Conservation (phyloP, 768 basidiomycete genomes). For the Leccinellum rugosiceps region DNA sequence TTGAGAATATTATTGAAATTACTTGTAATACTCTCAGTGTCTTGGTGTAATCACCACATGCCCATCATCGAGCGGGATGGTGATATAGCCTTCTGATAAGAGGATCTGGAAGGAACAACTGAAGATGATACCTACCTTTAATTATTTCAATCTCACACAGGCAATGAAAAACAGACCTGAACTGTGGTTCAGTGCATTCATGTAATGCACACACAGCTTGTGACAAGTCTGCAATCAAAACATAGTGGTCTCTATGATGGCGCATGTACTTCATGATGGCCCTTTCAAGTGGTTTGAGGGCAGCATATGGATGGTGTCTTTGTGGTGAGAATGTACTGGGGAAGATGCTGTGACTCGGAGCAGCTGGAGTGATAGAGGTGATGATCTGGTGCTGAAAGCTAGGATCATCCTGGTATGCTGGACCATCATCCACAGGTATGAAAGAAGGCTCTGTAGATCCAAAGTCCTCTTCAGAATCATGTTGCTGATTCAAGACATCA, state of each 20-base stretch:
- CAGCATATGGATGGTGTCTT: constrained; percentile 15
- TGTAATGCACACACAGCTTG: constrained; percentile 5
- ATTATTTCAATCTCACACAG: not conserved
- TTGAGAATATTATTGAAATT: not conserved
- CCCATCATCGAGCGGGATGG: constrained; percentile 30
- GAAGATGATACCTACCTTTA: not conserved
- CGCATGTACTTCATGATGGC: constrained; percentile 18
- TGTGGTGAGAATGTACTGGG: constrained; percentile 22
- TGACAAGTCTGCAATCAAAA: constrained; percentile 16
- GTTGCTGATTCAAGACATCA: constrained; percentile 5
- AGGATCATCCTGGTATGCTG: not conserved
- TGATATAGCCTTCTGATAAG: constrained; percentile 28
- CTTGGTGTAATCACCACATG: constrained; percentile 30
- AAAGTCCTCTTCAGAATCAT: not conserved
- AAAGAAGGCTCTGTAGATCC: not conserved
- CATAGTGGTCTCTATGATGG: not conserved
- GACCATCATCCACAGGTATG: not conserved
- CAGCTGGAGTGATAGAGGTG: not conserved
- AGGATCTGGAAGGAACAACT: constrained; percentile 22
- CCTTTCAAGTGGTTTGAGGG: constrained; percentile 17
- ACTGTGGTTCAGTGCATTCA: constrained; percentile 18
- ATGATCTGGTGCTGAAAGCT: not conserved
- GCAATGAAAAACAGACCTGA: constrained; percentile 16
- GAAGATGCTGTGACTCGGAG: constrained; percentile 2
- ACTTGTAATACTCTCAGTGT: constrained; percentile 1